phyloP scores from a whole-genome alignment of 768 basidiomycete species.

The Strobilomyces dryophilus region DNA sequence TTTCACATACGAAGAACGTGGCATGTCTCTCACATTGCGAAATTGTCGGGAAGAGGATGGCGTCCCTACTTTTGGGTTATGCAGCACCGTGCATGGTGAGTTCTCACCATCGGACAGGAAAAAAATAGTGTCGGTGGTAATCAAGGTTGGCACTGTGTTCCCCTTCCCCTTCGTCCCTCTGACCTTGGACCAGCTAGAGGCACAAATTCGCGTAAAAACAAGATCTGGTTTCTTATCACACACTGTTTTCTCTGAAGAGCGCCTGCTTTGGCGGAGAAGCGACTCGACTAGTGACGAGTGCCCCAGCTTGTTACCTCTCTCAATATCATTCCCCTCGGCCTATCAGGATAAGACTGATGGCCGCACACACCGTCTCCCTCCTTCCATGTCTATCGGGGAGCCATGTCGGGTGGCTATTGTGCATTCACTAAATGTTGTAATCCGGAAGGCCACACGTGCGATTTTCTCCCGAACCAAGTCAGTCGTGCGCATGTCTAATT shows the following conservation, averaged over 20 bases:
- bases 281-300: constrained; percentile 14
- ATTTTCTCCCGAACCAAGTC: constrained; percentile 24
- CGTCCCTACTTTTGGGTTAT: constrained; percentile 28
- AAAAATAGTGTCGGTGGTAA: constrained; percentile 24
- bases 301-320: constrained; percentile 29
- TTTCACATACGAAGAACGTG: constrained; percentile 30
- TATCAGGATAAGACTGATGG: constrained; percentile 22
- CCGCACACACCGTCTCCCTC: constrained; percentile 25
- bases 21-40: constrained; percentile 28
- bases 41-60: constrained; percentile 30
- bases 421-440: constrained; percentile 23
- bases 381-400: constrained; percentile 25
- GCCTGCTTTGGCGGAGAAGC: constrained; percentile 19
- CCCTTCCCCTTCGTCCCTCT: not conserved
- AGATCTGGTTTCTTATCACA: constrained; percentile 4
- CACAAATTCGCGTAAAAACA: constrained; percentile 19
- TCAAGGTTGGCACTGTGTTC: constrained; percentile 20
- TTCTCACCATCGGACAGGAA: constrained; percentile 25
- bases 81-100: constrained; percentile 28
- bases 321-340: constrained; percentile 25
- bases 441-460: constrained; percentile 15
- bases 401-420: constrained; percentile 25
- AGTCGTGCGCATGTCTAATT: constrained; percentile 3
- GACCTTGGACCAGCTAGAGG: constrained; percentile 19
- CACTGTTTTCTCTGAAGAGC: constrained; percentile 24